Evolutionary conservation across 768 basidiomycete genomes (phyloP).

Genomic region (Trametes gibbosa): DNA sequence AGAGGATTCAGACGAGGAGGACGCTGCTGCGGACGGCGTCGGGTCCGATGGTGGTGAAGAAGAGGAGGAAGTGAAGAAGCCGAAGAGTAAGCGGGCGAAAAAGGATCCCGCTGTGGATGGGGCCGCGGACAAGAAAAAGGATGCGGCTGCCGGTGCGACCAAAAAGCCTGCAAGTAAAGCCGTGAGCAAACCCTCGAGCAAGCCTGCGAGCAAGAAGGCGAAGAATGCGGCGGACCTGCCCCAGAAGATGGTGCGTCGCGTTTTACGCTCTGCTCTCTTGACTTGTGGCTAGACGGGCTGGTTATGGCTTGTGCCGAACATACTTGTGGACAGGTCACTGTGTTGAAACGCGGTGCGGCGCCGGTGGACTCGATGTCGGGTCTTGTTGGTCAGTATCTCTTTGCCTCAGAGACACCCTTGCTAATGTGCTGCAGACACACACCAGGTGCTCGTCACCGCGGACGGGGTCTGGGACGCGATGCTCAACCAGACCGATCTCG

Average conservation of each 20-base stretch:
- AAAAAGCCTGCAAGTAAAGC: slow-evolving; percentile 10
- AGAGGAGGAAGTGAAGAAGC: slow-evolving; percentile 7
- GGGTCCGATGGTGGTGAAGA: not conserved
- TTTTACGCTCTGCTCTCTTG: not conserved
- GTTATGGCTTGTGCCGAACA: not conserved
- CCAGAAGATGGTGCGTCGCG: slow-evolving; percentile 44
- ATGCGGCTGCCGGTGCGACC: slow-evolving; percentile 15
- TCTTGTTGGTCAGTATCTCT: slow-evolving; percentile 41
- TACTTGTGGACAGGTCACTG: slow-evolving; percentile 34
- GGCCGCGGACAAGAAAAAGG: slow-evolving; percentile 14
- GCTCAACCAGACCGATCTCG: slow-evolving; percentile 59
- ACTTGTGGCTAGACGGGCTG: not conserved
- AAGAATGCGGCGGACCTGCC: slow-evolving; percentile 24
- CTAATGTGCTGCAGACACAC: slow-evolving; percentile 37
- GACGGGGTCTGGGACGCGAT: slow-evolving; percentile 56
- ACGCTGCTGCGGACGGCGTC: slow-evolving; percentile 16
- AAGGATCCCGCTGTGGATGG: slow-evolving; percentile 22
- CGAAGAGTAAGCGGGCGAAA: slow-evolving; percentile 12
- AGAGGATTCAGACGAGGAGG: slow-evolving; percentile 21
- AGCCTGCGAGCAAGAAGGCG: slow-evolving; percentile 11
- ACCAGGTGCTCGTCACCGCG: slow-evolving; percentile 45
- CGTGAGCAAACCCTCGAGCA: not conserved
- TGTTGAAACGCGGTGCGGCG: slow-evolving; percentile 53
- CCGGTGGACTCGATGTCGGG: slow-evolving; percentile 51
- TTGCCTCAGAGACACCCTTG: not conserved